phyloP scores from a whole-genome alignment of 2,329 filamentous ascomycete genomes.

The Tetracladium maxilliforme region DNA sequence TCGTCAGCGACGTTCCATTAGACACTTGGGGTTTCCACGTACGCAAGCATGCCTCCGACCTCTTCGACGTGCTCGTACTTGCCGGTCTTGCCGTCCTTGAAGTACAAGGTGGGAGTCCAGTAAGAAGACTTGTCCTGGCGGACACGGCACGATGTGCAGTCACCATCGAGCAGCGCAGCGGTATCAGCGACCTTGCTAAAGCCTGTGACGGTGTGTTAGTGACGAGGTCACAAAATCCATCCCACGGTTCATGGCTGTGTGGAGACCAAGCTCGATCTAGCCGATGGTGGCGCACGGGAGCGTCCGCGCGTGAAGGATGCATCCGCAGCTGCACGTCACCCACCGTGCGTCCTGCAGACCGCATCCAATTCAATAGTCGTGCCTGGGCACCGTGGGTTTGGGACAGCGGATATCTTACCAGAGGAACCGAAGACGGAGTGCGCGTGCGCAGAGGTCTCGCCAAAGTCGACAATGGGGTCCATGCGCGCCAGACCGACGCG shows the following conservation, averaged over 20 bases:
- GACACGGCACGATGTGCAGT: constrained; percentile 72
- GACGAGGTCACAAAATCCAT: too few species aligned
- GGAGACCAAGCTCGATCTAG: too few species aligned
- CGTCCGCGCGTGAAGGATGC: too few species aligned
- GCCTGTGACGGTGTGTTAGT: constrained; percentile 27
- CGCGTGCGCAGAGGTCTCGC: constrained; percentile 44
- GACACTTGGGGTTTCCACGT: constrained; percentile 33
- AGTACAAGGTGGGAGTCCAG: constrained; percentile 72
- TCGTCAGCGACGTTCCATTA: neutral
- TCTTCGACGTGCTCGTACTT: constrained; percentile 55
- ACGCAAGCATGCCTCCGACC: constrained; percentile 75
- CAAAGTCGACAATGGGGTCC: constrained; percentile 60
- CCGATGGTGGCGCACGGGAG: too few species aligned
- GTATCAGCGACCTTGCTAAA: constrained; percentile 45
- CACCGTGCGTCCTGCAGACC: too few species aligned
- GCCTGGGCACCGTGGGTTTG: neutral
- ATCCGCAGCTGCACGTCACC: too few species aligned
- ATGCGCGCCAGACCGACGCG: constrained; percentile 55
- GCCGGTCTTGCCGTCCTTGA: constrained; percentile 49
- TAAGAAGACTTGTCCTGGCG: constrained; percentile 77
- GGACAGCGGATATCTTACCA: constrained; percentile 48
- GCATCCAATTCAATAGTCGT: neutral
- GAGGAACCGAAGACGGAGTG: constrained; percentile 65
- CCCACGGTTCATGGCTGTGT: too few species aligned
- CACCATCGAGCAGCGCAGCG: constrained; percentile 38